phyloP scores from a whole-genome alignment of 2,329 filamentous ascomycete genomes.

The Sporothrix dimorphospora region DNA sequence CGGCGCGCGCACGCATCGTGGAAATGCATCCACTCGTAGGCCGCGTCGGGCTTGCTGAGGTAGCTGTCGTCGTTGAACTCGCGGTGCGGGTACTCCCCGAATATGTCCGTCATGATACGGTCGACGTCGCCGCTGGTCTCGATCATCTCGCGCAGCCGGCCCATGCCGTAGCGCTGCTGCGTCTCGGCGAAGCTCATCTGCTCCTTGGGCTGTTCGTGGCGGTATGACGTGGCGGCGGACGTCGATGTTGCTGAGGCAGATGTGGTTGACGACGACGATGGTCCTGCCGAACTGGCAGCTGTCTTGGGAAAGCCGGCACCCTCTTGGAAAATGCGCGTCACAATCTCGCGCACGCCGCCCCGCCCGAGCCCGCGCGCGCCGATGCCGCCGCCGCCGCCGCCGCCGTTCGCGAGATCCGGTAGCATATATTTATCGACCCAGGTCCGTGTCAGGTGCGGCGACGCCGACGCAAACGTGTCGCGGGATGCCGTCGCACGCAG shows the following conservation, averaged over 20 bases:
- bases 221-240: slow-evolving; percentile 47
- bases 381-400: slow-evolving; percentile 61
- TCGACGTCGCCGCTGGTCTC: slow-evolving; percentile 79
- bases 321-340: slow-evolving; percentile 76
- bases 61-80: slow-evolving; percentile 92
- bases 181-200: slow-evolving; percentile 73
- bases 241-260: slow-evolving; percentile 38
- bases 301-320: slow-evolving; percentile 75
- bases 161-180: slow-evolving; percentile 71
- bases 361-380: slow-evolving; percentile 72
- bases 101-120: slow-evolving; percentile 80
- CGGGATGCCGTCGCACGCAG: slow-evolving; percentile 54
- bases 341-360: slow-evolving; percentile 73
- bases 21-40: slow-evolving; percentile 95
- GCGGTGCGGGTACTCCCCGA: slow-evolving; percentile 81
- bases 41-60: slow-evolving; percentile 81
- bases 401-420: slow-evolving; percentile 68
- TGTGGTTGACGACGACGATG: slow-evolving; percentile 34
- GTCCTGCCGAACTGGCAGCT: slow-evolving; percentile 41
- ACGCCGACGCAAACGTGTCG: slow-evolving; percentile 41
- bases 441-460: slow-evolving; percentile 64
- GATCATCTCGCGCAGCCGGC: slow-evolving; percentile 73
- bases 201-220: slow-evolving; percentile 58
- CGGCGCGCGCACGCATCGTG: slow-evolving; percentile 81
- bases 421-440: slow-evolving; percentile 78